Conservation (phyloP, 345 rosid species). For the Microcos paniculata region DNA sequence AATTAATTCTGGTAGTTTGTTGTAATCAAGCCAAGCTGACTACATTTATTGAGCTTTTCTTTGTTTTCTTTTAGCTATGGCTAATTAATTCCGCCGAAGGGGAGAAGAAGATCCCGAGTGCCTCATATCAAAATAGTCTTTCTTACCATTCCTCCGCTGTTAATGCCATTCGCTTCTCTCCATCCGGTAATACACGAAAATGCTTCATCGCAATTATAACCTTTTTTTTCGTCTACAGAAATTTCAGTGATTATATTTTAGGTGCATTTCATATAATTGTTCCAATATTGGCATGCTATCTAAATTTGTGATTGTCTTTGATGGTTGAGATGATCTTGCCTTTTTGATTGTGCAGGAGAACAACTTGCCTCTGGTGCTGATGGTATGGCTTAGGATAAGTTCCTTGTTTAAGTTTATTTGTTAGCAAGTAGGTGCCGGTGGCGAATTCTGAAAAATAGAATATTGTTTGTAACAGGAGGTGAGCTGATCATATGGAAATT, state of each 20-base stretch:
- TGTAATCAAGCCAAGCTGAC: not conserved
- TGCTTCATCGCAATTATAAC: not conserved
- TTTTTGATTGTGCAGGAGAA: constrained; percentile 58
- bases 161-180: constrained; percentile 81
- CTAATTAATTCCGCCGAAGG: constrained; percentile 47
- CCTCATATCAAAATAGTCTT: constrained; percentile 73
- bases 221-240: not conserved
- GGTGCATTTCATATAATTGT: not conserved
- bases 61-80: constrained; percentile 54
- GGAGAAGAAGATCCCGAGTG: constrained; percentile 67
- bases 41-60: constrained; percentile 1
- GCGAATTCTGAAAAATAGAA: not conserved
- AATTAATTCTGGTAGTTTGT: not conserved
- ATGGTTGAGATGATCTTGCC: not conserved
- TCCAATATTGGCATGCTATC: not conserved
- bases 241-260: not conserved
- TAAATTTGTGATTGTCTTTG: not conserved
- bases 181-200: constrained; percentile 48
- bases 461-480: constrained; percentile 56
- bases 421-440: not conserved
- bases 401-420: not conserved
- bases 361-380: constrained; percentile 96
- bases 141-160: constrained; percentile 79
- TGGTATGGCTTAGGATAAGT: constrained; percentile 47
- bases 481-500: constrained; percentile 89